Evolutionary conservation across 1,284 basidiomycete genomes (phyloP).

Genomic region (Pseudozyma tsukubaensis): DNA sequence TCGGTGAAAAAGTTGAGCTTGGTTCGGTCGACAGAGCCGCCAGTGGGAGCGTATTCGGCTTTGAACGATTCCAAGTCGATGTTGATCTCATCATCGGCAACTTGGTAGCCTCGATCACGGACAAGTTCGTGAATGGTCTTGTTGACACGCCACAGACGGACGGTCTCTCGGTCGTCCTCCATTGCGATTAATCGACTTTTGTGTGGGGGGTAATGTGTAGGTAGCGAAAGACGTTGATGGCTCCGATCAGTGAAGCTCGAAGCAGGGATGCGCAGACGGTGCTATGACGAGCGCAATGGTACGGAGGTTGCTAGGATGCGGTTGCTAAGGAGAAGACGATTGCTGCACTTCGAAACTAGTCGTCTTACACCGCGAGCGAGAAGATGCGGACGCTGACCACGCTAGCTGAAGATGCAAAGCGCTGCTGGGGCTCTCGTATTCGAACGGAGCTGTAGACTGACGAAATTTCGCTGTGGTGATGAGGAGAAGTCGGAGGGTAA

Average conservation of each 20-base stretch:
- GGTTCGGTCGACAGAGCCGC: conserved; percentile 59
- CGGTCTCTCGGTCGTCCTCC: conserved; percentile 70
- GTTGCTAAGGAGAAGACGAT: too few species aligned
- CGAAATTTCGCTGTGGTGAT: neutral
- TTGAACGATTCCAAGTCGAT: conserved; percentile 82
- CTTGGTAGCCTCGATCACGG: conserved; percentile 84
- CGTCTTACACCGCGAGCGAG: too few species aligned
- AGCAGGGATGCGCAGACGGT: too few species aligned
- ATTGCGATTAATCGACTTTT: conserved; percentile 23
- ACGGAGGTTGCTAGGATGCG: too few species aligned
- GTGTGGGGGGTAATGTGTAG: neutral
- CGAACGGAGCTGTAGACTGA: neutral
- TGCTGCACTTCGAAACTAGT: too few species aligned
- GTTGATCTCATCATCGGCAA: conserved; percentile 88
- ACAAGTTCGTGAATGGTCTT: conserved; percentile 96
- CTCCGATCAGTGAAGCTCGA: neutral
- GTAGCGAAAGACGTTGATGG: neutral
- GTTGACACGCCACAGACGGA: conserved; percentile 94
- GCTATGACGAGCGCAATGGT: too few species aligned
- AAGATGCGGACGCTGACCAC: too few species aligned
- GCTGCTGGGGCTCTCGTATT: too few species aligned
- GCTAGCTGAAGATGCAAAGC: too few species aligned
- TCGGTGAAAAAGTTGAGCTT: conserved; percentile 66
- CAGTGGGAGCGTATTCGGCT: conserved; percentile 71
- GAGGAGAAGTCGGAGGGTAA: neutral